phyloP scores from a whole-genome alignment of 2,329 filamentous ascomycete species.

The Fusarium armeniacum region DNA sequence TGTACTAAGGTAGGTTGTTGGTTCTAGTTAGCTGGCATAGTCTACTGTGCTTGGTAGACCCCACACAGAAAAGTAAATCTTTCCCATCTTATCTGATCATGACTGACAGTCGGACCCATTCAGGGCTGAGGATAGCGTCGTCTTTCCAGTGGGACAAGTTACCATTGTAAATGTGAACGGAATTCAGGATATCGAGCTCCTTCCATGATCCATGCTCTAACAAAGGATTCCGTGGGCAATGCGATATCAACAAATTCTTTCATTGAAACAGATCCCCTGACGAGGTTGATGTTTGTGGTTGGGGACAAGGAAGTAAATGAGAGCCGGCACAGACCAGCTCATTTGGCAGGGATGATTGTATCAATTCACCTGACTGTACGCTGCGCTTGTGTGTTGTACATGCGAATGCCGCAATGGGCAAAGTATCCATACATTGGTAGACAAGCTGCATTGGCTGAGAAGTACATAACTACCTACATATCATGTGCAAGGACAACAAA shows the following conservation, averaged over 20 bases:
- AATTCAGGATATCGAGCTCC: conserved; percentile 13
- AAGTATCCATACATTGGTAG: not conserved
- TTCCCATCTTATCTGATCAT: conserved; percentile 52
- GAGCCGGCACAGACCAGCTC: conserved; percentile 31
- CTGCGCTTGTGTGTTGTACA: conserved; percentile 6
- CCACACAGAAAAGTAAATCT: conserved; percentile 42
- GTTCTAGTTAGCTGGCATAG: not conserved
- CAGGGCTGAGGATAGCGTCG: conserved; percentile 29
- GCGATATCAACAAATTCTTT: conserved; percentile 22
- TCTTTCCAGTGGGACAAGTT: conserved; percentile 21
- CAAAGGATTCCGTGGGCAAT: not conserved
- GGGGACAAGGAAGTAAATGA: conserved; percentile 25
- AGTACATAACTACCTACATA: not conserved
- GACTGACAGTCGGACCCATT: conserved; percentile 36
- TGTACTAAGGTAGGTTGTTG: not conserved
- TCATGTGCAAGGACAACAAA: conserved; percentile 28
- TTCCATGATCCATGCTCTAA: conserved; percentile 28
- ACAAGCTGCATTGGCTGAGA: conserved; percentile 9
- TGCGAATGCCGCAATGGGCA: conserved; percentile 4
- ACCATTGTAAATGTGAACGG: not conserved
- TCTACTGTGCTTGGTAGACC: conserved; percentile 27
- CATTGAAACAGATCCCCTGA: conserved; percentile 40
- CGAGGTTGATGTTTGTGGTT: conserved; percentile 4
- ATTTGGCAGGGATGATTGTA: conserved; percentile 18
- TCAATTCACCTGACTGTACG: conserved; percentile 27